These are phyloP conservation scores for Populus tremula DNA, from an alignment of 345 rosid species.

Conservation along the genomic window DNA sequence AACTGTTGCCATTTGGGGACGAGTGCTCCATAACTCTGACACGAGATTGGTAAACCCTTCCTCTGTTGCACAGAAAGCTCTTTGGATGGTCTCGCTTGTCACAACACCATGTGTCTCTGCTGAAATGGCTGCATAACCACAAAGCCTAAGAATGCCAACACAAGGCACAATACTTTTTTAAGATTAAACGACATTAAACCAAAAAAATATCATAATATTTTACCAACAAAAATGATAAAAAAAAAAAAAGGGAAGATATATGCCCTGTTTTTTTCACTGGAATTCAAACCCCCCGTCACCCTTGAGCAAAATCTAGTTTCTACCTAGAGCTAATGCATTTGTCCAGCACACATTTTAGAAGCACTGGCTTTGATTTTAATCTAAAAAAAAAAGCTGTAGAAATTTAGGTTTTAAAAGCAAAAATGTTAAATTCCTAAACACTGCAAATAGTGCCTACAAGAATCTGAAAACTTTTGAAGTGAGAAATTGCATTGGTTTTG, in stretches of 20 bases:
- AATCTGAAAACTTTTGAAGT: slow-evolving; percentile 8
- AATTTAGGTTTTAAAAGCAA: slow-evolving; percentile 3
- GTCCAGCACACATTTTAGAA: neutral
- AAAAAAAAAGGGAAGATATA: neutral
- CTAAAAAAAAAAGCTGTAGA: neutral
- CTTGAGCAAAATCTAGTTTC: slow-evolving; percentile 10
- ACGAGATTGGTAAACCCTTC: slow-evolving; percentile 75
- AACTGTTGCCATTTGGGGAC: slow-evolving; percentile 66
- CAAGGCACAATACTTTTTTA: slow-evolving; percentile 46
- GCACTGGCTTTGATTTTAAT: neutral
- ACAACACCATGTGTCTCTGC: slow-evolving; percentile 67
- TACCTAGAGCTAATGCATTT: neutral
- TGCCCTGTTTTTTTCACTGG: neutral
- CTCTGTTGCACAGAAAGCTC: slow-evolving; percentile 72
- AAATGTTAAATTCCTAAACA: neutral
- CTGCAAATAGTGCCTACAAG: neutral
- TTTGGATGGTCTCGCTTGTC: slow-evolving; percentile 60
- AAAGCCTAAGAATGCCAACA: slow-evolving; percentile 69
- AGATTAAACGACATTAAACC: neutral
- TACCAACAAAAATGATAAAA: neutral
- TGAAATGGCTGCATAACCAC: slow-evolving; percentile 79
- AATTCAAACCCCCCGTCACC: neutral
- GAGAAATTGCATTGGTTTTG: slow-evolving; percentile 3
- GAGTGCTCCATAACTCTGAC: slow-evolving; percentile 58
- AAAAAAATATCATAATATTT: neutral